Conservation (phyloP, 2,329 filamentous ascomycete genomes). For the Penicillium brevicompactum region DNA sequence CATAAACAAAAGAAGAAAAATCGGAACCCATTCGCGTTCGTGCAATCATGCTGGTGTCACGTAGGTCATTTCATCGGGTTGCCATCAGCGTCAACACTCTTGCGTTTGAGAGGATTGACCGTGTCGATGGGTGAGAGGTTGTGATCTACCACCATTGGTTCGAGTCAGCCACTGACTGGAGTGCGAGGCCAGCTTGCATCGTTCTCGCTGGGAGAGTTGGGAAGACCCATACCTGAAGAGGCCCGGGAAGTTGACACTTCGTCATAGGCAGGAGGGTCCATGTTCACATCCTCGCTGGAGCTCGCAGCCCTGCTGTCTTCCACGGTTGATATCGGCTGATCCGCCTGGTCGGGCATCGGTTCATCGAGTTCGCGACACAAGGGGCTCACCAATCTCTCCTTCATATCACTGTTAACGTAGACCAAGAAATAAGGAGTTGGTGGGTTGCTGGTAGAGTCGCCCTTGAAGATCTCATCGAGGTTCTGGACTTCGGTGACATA, state of each 20-base stretch:
- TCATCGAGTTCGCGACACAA: conserved; percentile 52
- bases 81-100: conserved; percentile 26
- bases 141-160: conserved; percentile 7
- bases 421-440: conserved; percentile 84
- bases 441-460: conserved; percentile 60
- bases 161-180: conserved; percentile 2
- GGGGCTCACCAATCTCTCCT: conserved; percentile 60
- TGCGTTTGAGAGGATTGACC: conserved; percentile 40
- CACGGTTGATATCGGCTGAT: conserved; percentile 12
- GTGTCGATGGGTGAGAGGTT: conserved; percentile 7
- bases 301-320: conserved; percentile 18
- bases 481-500: conserved; percentile 70
- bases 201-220: neutral
- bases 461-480: conserved; percentile 67
- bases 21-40: neutral
- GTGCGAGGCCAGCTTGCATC: neutral
- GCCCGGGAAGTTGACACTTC: conserved; percentile 21
- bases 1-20: neutral
- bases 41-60: conserved; percentile 17
- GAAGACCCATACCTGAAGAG: conserved; percentile 10
- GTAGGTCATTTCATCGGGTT: neutral
- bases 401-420: conserved; percentile 72
- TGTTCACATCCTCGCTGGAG: conserved; percentile 25
- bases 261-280: conserved; percentile 33
- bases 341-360: conserved; percentile 5